Conservation (phyloP, 1,284 basidiomycete species). For the Earliella scabrosa region DNA sequence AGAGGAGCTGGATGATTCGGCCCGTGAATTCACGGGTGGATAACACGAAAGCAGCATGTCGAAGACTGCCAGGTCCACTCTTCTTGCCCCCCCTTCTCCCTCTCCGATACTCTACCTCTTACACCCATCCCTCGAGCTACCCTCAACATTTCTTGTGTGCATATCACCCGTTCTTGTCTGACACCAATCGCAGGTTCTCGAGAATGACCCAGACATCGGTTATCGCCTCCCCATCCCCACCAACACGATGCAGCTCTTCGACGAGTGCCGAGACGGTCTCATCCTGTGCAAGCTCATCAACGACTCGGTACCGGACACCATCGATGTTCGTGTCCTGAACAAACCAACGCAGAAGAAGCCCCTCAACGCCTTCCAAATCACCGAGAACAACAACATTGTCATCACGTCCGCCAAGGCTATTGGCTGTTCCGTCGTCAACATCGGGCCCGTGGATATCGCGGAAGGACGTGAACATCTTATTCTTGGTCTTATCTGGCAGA, state of each 20-base stretch:
- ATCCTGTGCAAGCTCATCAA: constrained; percentile 99
- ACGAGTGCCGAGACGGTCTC: constrained; percentile 94
- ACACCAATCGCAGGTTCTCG: constrained; percentile 71
- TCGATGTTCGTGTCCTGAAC: constrained; percentile 98
- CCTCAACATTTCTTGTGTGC: too few relatives aligned
- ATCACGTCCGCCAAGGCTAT: constrained; percentile 97
- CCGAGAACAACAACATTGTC: constrained; percentile 99
- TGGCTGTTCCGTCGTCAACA: constrained; percentile 98
- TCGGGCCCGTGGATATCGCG: constrained; percentile 91
- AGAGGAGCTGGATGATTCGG: too few relatives aligned
- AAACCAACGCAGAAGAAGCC: constrained; percentile 78
- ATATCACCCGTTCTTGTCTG: too few relatives aligned
- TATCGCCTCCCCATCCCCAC: constrained; percentile 91
- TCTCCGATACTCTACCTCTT: too few relatives aligned
- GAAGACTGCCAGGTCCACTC: too few relatives aligned
- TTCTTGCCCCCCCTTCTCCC: too few relatives aligned
- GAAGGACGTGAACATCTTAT: constrained; percentile 97
- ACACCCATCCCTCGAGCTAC: too few relatives aligned
- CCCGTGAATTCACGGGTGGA: too few relatives aligned
- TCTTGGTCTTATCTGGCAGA: constrained; percentile 98
- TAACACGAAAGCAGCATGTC: too few relatives aligned
- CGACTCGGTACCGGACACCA: constrained; percentile 98
- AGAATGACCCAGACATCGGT: constrained; percentile 88
- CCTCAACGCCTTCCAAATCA: constrained; percentile 97
- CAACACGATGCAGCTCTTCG: constrained; percentile 99